A percentile compares a stretch with the other conserved stretches of the same genome.
Conservation (phyloP, 129 eudicot species). For the Mikania micrantha region DNA sequence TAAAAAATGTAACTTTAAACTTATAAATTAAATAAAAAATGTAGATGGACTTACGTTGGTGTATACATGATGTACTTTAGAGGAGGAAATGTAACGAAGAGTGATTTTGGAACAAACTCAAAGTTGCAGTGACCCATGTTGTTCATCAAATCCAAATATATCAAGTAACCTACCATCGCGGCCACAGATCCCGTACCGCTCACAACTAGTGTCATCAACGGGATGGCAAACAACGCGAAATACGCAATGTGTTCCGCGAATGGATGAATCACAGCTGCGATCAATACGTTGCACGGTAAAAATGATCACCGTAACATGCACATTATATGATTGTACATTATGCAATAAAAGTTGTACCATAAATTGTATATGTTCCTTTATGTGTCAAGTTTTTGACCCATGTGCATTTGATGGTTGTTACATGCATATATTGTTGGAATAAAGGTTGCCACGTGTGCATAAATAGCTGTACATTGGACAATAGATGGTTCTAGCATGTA, state of each 20-base stretch:
- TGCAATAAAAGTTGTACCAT: not conserved
- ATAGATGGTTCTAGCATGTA: too few species aligned
- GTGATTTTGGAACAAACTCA: slow-evolving; percentile 41
- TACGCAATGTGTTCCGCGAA: slow-evolving; percentile 67
- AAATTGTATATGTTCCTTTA: too few species aligned
- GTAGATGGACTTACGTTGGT: slow-evolving; percentile 51
- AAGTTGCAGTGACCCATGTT: slow-evolving; percentile 82
- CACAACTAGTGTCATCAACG: slow-evolving; percentile 24
- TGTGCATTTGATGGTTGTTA: too few species aligned
- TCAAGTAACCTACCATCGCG: slow-evolving; percentile 29
- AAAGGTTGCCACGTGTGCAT: too few species aligned
- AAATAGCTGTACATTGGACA: too few species aligned
- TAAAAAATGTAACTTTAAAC: too few species aligned
- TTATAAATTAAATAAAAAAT: not conserved
- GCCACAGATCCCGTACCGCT: slow-evolving; percentile 31
- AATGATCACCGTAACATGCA: not conserved
- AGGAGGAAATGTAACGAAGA: slow-evolving; percentile 50
- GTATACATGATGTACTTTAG: slow-evolving; percentile 72
- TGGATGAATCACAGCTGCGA: slow-evolving; percentile 73
- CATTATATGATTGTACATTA: not conserved
- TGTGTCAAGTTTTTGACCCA: too few species aligned
- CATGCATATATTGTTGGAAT: too few species aligned
- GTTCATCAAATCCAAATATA: slow-evolving; percentile 60
- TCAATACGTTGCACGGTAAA: not conserved
- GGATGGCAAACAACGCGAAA: slow-evolving; percentile 49